A percentile compares a stretch with the other conserved stretches of the same genome.
Evolutionary conservation across 140 eudicot genomes (phyloP).

Genomic region (Senecio squalidus): DNA sequence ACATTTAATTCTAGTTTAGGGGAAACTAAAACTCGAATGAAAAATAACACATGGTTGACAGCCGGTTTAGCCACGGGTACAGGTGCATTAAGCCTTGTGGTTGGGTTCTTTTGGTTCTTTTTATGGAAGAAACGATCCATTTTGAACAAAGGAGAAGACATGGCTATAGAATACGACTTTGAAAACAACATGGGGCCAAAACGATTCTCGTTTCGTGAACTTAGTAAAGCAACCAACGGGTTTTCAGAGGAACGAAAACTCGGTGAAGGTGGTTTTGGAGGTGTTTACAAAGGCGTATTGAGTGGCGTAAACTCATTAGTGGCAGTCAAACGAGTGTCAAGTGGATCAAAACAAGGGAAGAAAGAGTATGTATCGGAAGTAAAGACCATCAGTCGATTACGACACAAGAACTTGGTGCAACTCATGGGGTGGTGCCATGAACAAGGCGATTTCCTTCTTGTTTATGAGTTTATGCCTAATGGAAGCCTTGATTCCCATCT

Average conservation of each 20-base stretch:
- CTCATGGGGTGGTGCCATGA: slow-evolving; percentile 57
- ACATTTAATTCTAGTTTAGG: slow-evolving; percentile 31
- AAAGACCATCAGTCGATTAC: slow-evolving; percentile 38
- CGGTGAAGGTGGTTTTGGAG: slow-evolving; percentile 58
- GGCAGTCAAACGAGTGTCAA: slow-evolving; percentile 43
- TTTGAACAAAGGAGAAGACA: slow-evolving; percentile 4
- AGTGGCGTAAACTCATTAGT: slow-evolving; percentile 11
- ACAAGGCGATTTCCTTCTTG: slow-evolving; percentile 44
- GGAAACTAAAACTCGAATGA: slow-evolving; percentile 5
- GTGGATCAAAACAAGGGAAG: slow-evolving; percentile 49
- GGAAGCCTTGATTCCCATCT: slow-evolving; percentile 55
- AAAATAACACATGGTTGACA: slow-evolving; percentile 11
- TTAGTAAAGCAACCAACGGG: slow-evolving; percentile 33
- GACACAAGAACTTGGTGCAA: slow-evolving; percentile 49
- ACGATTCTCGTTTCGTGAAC: slow-evolving; percentile 31
- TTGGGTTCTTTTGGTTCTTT: slow-evolving; percentile 30
- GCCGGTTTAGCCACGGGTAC: slow-evolving; percentile 25
- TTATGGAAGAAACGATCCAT: slow-evolving; percentile 22
- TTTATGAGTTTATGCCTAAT: slow-evolving; percentile 55
- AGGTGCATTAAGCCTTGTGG: slow-evolving; percentile 15
- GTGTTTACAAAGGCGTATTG: slow-evolving; percentile 46
- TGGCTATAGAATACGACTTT: slow-evolving; percentile 27
- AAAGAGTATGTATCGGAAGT: slow-evolving; percentile 51
- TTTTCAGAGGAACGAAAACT: slow-evolving; percentile 47
- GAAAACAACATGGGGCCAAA: slow-evolving; percentile 40